phyloP scores from a whole-genome alignment of 1,284 basidiomycete genomes.

The Papiliotrema terrestris region DNA sequence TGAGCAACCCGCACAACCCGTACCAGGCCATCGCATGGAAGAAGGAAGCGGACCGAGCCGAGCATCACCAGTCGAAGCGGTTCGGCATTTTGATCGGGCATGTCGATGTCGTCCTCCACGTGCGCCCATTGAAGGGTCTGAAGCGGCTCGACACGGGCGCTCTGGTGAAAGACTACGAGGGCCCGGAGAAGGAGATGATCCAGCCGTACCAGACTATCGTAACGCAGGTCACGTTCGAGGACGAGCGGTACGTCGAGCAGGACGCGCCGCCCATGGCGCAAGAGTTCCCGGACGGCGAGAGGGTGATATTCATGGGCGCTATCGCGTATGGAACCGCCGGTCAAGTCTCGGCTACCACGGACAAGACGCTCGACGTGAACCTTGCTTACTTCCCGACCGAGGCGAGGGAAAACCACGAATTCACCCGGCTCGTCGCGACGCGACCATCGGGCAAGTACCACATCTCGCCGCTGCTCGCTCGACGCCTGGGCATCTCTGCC shows the following conservation, averaged over 20 bases:
- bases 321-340: slow-evolving; percentile 93
- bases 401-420: slow-evolving; percentile 69
- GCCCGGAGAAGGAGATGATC: slow-evolving; percentile 71
- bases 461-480: slow-evolving; percentile 69
- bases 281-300: slow-evolving; percentile 86
- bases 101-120: slow-evolving; percentile 76
- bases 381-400: slow-evolving; percentile 84
- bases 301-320: slow-evolving; percentile 92
- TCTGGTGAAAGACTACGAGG: slow-evolving; percentile 92
- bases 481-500: slow-evolving; percentile 65
- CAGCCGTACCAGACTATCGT: slow-evolving; percentile 83
- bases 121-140: slow-evolving; percentile 85
- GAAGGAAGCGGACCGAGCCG: slow-evolving; percentile 72
- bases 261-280: slow-evolving; percentile 75
- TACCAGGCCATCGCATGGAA: slow-evolving; percentile 69
- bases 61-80: slow-evolving; percentile 82
- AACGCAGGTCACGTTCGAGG: slow-evolving; percentile 73
- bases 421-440: slow-evolving; percentile 63
- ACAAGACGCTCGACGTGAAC: slow-evolving; percentile 67
- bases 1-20: slow-evolving; percentile 67
- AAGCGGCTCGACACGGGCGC: slow-evolving; percentile 84
- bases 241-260: slow-evolving; percentile 74
- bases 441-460: slow-evolving; percentile 62
- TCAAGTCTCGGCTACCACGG: slow-evolving; percentile 70
- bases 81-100: slow-evolving; percentile 80